Evolutionary conservation across 768 basidiomycete species (phyloP), one percentile per base, ranked within the genome.

Genomic region (button mushroom (Agaricus bisporus)): DNA sequence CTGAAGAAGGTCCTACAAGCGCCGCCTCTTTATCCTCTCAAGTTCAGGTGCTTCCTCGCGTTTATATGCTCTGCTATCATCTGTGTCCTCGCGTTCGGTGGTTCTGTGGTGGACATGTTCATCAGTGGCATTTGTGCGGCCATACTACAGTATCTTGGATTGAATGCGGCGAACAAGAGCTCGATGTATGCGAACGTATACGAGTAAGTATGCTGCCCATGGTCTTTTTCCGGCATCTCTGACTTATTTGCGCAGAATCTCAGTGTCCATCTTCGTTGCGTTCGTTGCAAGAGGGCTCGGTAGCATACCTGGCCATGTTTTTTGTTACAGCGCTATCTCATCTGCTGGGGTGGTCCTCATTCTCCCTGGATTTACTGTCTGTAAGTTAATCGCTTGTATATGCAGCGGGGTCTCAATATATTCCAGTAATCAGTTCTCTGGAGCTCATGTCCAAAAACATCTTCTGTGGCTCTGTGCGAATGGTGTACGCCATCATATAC

Each of bases 111-210:
- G 57, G 94, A 95, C 59, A 90, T 92, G 80, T 84, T 85, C 78
- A 77, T 92, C 57, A 83, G 86, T 54, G 88, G 88, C 11, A 64
- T 73, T 0, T 87, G 82, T 50, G 85, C 85, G 9, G 79, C 79
- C 54, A 65, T 83, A 47, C 71, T 95, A 47, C 87, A 90, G 61
- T 91, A 86, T 65, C 74, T 94, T 41, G 89, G 91, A 36, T 71
- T 93, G 45, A 86, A 84, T 62, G 83, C 88, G 8, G 91, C 92
- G 3, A 80, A 85, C 59, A 91, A 88, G 69, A 93, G 87, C 60
- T 79, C 88, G 1, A 86, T 91, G 71, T 95, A 93, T 68, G 91
- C 91, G n/a, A 95, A 92, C 62, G 91, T 95, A 54, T 95, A 94
- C 63, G 93, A 95, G 93, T 94, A 65, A 67, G 91, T 74, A 20